These are phyloP conservation scores for Adiantum capillusveneris DNA, from an alignment of 75 land plant species.

Conservation along the genomic window DNA sequence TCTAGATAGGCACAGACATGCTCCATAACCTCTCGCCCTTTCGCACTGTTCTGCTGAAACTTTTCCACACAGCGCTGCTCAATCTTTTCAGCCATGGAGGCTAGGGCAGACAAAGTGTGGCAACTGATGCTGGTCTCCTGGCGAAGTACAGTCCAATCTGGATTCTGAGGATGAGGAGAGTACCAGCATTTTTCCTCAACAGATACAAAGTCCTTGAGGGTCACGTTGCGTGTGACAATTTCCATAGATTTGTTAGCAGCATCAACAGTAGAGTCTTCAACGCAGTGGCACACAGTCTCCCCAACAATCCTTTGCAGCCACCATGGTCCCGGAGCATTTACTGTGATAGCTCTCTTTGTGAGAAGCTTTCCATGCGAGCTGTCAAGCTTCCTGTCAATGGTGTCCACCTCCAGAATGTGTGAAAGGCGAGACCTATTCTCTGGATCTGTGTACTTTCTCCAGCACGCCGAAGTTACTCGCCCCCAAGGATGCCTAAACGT, in stretches of 20 bases:
- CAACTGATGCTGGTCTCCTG: slow-evolving; percentile 83
- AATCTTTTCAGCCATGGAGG: slow-evolving; percentile 85
- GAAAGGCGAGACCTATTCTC: slow-evolving; percentile 35
- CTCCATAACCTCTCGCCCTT: slow-evolving; percentile 90
- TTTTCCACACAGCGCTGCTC: slow-evolving; percentile 88
- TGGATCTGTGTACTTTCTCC: slow-evolving; percentile 86
- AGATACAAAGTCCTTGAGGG: slow-evolving; percentile 67
- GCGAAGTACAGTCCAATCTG: slow-evolving; percentile 69
- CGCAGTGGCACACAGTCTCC: slow-evolving; percentile 68
- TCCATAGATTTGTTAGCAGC: slow-evolving; percentile 52
- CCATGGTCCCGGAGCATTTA: slow-evolving; percentile 83
- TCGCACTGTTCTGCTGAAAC: slow-evolving; percentile 81
- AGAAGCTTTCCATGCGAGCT: slow-evolving; percentile 40
- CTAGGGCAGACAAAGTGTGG: slow-evolving; percentile 62
- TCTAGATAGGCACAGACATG: slow-evolving; percentile 77
- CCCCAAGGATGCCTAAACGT: slow-evolving; percentile 93
- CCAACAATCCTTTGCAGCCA: slow-evolving; percentile 64
- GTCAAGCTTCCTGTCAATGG: slow-evolving; percentile 58
- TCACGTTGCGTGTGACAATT: slow-evolving; percentile 61
- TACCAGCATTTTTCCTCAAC: slow-evolving; percentile 78
- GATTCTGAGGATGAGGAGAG: slow-evolving; percentile 70
- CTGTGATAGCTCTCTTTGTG: slow-evolving; percentile 64
- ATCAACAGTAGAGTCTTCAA: slow-evolving; percentile 78
- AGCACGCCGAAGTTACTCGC: slow-evolving; percentile 82
- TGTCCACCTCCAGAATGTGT: slow-evolving; percentile 84